These are phyloP conservation scores for Leptodermis oblonga DNA, from an alignment of 257 asterid genomes.

Conservation along the genomic window DNA sequence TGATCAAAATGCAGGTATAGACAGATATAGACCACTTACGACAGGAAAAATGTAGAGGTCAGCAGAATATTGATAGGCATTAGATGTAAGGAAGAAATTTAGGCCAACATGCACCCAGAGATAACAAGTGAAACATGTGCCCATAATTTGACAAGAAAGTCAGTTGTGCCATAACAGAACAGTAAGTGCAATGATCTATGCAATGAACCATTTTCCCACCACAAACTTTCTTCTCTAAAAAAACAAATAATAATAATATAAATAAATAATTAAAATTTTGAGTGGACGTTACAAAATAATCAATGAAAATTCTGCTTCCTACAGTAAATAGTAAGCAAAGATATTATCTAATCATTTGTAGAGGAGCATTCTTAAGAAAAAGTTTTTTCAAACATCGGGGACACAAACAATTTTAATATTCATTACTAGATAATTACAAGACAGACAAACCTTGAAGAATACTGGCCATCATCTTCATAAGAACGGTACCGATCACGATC, in stretches of 20 bases:
- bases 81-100: neutral
- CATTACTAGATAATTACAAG: neutral
- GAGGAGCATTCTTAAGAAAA: neutral
- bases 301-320: neutral
- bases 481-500: constrained; percentile 53
- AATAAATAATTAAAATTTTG: neutral
- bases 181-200: neutral
- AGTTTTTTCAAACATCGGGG: neutral
- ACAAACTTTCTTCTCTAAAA: neutral
- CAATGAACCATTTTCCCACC: neutral
- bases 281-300: neutral
- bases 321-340: neutral
- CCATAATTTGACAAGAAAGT: neutral
- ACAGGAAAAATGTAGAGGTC: neutral
- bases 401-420: neutral
- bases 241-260: neutral
- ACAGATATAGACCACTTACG: neutral
- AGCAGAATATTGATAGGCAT: neutral
- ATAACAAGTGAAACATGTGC: neutral
- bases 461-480: constrained; percentile 79
- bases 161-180: neutral
- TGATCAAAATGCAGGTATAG: neutral
- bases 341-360: neutral
- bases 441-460: constrained; percentile 65
- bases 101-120: neutral